Evolutionary conservation across 2,329 filamentous ascomycete species (phyloP).

Genomic region (Arthroderma sp.): DNA sequence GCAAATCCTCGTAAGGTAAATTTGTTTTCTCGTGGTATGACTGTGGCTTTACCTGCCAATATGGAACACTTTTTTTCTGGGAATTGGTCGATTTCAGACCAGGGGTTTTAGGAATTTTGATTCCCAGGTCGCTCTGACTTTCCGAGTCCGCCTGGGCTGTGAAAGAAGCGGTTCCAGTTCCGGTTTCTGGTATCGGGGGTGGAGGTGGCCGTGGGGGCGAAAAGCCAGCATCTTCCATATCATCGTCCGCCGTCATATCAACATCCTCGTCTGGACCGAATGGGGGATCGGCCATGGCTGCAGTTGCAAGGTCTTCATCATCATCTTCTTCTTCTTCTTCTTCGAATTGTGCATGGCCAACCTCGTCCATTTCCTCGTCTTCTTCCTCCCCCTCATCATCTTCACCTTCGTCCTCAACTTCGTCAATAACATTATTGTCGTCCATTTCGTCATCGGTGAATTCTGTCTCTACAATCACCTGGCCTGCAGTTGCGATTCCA

Average conservation of each 20-base stretch:
- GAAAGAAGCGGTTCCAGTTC: neutral
- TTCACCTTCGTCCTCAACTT: slow-evolving; percentile 21
- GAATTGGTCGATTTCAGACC: slow-evolving; percentile 31
- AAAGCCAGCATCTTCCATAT: slow-evolving; percentile 62
- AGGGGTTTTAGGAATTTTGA: slow-evolving; percentile 74
- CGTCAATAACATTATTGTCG: slow-evolving; percentile 25
- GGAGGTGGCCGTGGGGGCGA: slow-evolving; percentile 53
- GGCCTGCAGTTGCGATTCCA: slow-evolving; percentile 27
- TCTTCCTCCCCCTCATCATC: slow-evolving; percentile 24
- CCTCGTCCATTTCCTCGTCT: slow-evolving; percentile 32
- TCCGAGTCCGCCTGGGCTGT: too few species aligned
- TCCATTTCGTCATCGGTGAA: slow-evolving; percentile 31
- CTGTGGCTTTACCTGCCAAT: slow-evolving; percentile 75
- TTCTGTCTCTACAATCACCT: slow-evolving; percentile 24
- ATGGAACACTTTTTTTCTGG: slow-evolving; percentile 44
- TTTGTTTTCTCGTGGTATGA: slow-evolving; percentile 38
- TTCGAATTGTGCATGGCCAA: slow-evolving; percentile 26
- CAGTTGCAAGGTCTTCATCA: slow-evolving; percentile 17
- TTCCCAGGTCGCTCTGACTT: slow-evolving; percentile 7
- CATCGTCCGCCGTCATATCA: slow-evolving; percentile 47
- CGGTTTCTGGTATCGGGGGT: slow-evolving; percentile 35
- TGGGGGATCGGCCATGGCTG: slow-evolving; percentile 30
- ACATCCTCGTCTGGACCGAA: slow-evolving; percentile 36
- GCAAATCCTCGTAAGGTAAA: slow-evolving; percentile 71
- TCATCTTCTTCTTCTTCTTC: slow-evolving; percentile 13